phyloP scores from a whole-genome alignment of 1,284 basidiomycete genomes.

The Melanopsichium pennsylvanicum region DNA sequence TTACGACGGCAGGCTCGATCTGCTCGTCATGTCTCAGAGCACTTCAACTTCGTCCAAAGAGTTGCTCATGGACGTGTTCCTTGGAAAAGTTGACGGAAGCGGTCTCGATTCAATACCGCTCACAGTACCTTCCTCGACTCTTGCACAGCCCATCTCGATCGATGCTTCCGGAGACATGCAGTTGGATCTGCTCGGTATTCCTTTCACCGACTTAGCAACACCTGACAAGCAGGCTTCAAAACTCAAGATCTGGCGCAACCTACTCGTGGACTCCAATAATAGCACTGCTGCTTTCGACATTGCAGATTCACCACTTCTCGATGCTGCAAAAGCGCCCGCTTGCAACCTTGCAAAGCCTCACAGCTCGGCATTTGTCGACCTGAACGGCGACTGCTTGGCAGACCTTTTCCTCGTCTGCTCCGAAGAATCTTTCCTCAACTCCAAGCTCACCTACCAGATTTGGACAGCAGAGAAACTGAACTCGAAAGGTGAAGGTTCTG shows the following conservation, averaged over 20 bases:
- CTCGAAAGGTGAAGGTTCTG: constrained; percentile 67
- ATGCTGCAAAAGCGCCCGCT: constrained; percentile 27
- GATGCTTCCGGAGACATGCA: constrained; percentile 87
- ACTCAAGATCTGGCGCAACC: constrained; percentile 56
- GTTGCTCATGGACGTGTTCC: constrained; percentile 35
- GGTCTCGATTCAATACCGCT: constrained; percentile 63
- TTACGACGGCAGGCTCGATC: constrained; percentile 86
- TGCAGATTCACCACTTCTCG: constrained; percentile 20
- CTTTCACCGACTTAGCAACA: constrained; percentile 62
- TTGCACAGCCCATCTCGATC: constrained; percentile 82
- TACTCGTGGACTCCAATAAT: constrained; percentile 12
- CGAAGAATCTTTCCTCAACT: constrained; percentile 61
- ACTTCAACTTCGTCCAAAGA: constrained; percentile 17
- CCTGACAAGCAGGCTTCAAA: constrained; percentile 23
- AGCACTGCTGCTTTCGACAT: constrained; percentile 31
- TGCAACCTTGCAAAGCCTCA: constrained; percentile 87
- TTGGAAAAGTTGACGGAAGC: constrained; percentile 36
- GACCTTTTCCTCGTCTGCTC: constrained; percentile 91
- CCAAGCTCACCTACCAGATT: constrained; percentile 76
- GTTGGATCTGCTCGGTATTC: constrained; percentile 83
- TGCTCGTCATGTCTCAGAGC: constrained; percentile 77
- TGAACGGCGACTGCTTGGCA: constrained; percentile 93
- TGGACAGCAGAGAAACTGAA: constrained; percentile 71
- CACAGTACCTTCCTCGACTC: constrained; percentile 73
- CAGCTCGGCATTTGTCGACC: constrained; percentile 91